Percentiles rank a stretch among this genome's conserved stretches.
Conservation (phyloP, 2,329 filamentous ascomycete genomes). For the Venturia effusa region DNA sequence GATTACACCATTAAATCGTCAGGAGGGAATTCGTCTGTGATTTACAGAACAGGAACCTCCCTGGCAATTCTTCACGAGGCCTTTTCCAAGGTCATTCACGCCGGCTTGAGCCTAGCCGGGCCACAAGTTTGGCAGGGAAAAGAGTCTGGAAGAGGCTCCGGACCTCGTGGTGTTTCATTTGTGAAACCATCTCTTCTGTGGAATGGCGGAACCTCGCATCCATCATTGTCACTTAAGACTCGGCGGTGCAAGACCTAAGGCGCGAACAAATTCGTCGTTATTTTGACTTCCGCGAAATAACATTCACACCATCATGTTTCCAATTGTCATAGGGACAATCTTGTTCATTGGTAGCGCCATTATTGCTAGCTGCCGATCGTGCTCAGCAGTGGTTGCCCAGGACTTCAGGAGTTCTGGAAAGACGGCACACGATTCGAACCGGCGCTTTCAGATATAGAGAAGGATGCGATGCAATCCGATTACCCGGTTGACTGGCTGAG, state of each 20-base stretch:
- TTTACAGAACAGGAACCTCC: neutral
- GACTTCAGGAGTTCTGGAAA: neutral
- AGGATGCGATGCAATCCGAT: neutral
- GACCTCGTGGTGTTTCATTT: neutral
- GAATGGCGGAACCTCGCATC: neutral
- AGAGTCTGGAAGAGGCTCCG: neutral
- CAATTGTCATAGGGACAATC: neutral
- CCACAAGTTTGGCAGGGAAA: neutral
- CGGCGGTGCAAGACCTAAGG: neutral
- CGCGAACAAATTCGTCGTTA: neutral
- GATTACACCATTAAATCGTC: neutral
- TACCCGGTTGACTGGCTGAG: too few species aligned
- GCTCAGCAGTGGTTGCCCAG: neutral
- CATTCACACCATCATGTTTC: neutral
- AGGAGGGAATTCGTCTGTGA: neutral
- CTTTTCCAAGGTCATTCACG: neutral
- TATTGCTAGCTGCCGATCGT: neutral
- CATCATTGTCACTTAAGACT: neutral
- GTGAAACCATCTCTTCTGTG: neutral
- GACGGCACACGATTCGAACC: neutral
- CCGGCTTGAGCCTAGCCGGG: neutral
- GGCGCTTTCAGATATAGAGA: neutral
- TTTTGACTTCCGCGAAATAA: too few species aligned
- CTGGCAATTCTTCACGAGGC: neutral
- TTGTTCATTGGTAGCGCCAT: neutral